phyloP scores from a whole-genome alignment of 2,329 filamentous ascomycete genomes.

The Fusarium sacchari region DNA sequence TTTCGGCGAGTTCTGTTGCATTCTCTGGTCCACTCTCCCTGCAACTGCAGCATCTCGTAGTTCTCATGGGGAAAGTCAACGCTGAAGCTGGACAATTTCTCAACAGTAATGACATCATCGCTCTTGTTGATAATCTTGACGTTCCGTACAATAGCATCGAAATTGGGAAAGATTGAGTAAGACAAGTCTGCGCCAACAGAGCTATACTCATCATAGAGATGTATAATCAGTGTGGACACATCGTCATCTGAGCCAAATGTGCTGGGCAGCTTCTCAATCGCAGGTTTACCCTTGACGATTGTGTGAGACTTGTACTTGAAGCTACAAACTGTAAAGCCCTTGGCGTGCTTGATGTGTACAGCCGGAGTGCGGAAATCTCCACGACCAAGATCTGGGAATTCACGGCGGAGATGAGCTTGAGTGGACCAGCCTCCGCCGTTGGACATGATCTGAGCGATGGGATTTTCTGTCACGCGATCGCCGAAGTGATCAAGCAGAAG shows the following conservation, averaged over 20 bases:
- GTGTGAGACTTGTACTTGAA: conserved; percentile 68
- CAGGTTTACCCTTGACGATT: conserved; percentile 65
- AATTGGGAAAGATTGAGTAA: conserved; percentile 71
- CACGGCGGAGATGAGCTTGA: conserved; percentile 63
- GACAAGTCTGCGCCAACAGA: conserved; percentile 66
- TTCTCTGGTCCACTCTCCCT: conserved; percentile 72
- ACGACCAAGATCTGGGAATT: conserved; percentile 72
- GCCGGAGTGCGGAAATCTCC: conserved; percentile 72
- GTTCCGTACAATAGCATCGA: conserved; percentile 70
- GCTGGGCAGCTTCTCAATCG: conserved; percentile 64
- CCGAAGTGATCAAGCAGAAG: conserved; percentile 71
- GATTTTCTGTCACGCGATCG: conserved; percentile 61
- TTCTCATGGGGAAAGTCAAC: conserved; percentile 69
- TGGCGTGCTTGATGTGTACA: conserved; percentile 67
- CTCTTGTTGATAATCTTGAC: conserved; percentile 70
- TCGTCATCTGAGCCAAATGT: conserved; percentile 67
- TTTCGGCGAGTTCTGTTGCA: conserved; percentile 63
- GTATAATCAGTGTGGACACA: conserved; percentile 67
- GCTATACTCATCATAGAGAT: conserved; percentile 67
- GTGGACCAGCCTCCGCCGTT: conserved; percentile 62
- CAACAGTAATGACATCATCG: conserved; percentile 60
- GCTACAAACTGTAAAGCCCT: conserved; percentile 67
- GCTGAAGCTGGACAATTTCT: conserved; percentile 69
- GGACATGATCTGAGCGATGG: conserved; percentile 51
- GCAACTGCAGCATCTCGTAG: conserved; percentile 69